Base-by-base conservation (phyloP, 2,329 filamentous ascomycete genomes). In the Aspergillus chevalieri region DNA sequence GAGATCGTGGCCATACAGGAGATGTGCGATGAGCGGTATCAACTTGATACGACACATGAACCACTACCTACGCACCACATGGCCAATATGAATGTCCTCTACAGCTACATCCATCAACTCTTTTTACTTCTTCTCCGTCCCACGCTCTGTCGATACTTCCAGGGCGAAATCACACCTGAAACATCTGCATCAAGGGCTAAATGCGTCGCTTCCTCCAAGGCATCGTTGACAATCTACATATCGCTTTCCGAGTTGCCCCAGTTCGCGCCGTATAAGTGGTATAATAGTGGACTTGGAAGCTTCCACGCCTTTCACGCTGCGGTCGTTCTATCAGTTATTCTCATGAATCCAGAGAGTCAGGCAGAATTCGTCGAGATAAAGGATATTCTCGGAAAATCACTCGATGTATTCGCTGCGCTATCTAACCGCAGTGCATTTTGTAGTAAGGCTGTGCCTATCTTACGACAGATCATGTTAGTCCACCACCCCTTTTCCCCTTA, bases 251-350 rank as follows among this genome's bases (percentile, higher is more conserved):
- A 66, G 41, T 57, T 61, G 1, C 52, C 64, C 1, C 51, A 61
- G 5, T 69, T 69, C 41, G 56, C 60, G 4, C 63, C 65, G 1
- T 73, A 71, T 49, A 67, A 61, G 52, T 73, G 70, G 70, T 73
- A 70, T 48, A 68, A 63, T 22, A 63, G 65, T 24, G 66, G 67
- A 2, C 52, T 69, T 2, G 69, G 68, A 5, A 69, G 66, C 47
- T 73, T 72, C 50, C 67, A 72, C 36, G 67, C 70, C 1, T 72
- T 73, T 50, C 68, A 72, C 42, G 69, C 66, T 1, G 68, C 68
- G 5, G 61, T 70, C 1, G 62, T 66, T 5, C 49, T 70, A 2
- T 58, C 61, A 5, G 50, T 60, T 3, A 59, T 64, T 15, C 51
- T 68, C 6, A 57, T 64, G 45, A 58, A 62, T 26, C 59, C 64